Conservation (phyloP, 768 basidiomycete genomes). For the Boletales sp. region DNA sequence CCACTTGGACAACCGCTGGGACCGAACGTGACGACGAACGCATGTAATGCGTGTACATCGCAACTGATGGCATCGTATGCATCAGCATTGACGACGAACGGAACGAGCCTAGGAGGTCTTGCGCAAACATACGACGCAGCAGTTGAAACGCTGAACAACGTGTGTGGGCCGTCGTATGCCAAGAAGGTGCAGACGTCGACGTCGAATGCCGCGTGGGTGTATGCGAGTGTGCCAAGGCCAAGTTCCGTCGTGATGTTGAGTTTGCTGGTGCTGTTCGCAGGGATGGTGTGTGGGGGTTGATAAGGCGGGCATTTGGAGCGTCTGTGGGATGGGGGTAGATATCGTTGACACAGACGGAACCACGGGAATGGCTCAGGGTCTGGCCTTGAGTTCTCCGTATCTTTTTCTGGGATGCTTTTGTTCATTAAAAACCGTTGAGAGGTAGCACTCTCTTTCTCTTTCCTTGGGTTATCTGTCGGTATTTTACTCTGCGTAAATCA, state of each 20-base stretch:
- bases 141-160: constrained; percentile 40
- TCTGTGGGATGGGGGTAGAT: not conserved
- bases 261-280: constrained; percentile 13
- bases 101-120: constrained; percentile 35
- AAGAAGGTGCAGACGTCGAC: constrained; percentile 8
- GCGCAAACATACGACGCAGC: constrained; percentile 47
- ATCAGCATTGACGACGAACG: constrained; percentile 36
- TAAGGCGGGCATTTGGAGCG: not conserved
- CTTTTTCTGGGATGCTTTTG: not conserved
- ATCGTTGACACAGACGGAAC: not conserved
- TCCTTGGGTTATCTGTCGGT: not conserved
- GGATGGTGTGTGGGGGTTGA: constrained; percentile 11
- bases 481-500: not conserved
- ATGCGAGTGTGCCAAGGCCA: constrained; percentile 1
- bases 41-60: constrained; percentile 65
- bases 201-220: constrained; percentile 8
- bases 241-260: constrained; percentile 6
- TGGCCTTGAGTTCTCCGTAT: not conserved
- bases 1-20: constrained; percentile 58
- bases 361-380: not conserved
- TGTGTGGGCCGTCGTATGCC: constrained; percentile 54
- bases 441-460: not conserved
- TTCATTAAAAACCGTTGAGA: too few species aligned
- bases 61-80: constrained; percentile 55
- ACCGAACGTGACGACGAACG: constrained; percentile 38